These are phyloP conservation scores for Phialophora tarda DNA, from an alignment of 2,329 filamentous ascomycete species.

Conservation along the genomic window DNA sequence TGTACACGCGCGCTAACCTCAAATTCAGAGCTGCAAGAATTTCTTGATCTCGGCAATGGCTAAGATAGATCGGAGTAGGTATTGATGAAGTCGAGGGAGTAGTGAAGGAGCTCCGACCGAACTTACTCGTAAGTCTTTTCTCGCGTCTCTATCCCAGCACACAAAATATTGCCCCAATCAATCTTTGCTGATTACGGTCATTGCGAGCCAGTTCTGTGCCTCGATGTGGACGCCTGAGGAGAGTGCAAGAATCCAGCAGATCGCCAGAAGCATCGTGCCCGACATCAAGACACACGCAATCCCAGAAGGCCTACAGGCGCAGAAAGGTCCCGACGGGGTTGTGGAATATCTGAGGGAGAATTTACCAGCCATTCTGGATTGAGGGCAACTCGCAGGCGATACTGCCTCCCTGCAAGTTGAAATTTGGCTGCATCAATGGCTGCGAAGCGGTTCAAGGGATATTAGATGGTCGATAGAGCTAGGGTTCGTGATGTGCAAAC, in stretches of 20 bases:
- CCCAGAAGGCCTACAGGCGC: slow-evolving; percentile 50
- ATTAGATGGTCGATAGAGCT: background rate
- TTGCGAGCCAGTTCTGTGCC: slow-evolving; percentile 61
- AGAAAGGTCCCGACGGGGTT: slow-evolving; percentile 50
- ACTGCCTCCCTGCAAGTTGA: background rate
- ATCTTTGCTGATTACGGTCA: slow-evolving; percentile 18
- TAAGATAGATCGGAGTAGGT: slow-evolving; percentile 42
- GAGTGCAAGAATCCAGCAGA: slow-evolving; percentile 47
- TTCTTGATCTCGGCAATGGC: background rate
- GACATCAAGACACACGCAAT: slow-evolving; percentile 52
- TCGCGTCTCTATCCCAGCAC: slow-evolving; percentile 9
- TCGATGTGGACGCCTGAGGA: slow-evolving; percentile 61
- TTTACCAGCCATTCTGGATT: slow-evolving; percentile 47
- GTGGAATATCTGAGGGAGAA: slow-evolving; percentile 51
- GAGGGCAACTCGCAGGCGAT: background rate
- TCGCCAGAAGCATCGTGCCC: slow-evolving; percentile 46
- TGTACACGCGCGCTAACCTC: slow-evolving; percentile 10
- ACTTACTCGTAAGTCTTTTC: slow-evolving; percentile 57
- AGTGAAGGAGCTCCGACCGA: slow-evolving; percentile 59
- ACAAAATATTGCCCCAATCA: slow-evolving; percentile 29
- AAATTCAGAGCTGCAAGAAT: background rate
- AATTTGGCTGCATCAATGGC: background rate
- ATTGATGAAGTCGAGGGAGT: slow-evolving; percentile 63
- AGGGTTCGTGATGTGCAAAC: background rate
- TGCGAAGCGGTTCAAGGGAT: background rate